Percentiles rank a stretch among this genome's conserved stretches.
Conservation (phyloP, 768 basidiomycete genomes). For the Lenzites betulinus region DNA sequence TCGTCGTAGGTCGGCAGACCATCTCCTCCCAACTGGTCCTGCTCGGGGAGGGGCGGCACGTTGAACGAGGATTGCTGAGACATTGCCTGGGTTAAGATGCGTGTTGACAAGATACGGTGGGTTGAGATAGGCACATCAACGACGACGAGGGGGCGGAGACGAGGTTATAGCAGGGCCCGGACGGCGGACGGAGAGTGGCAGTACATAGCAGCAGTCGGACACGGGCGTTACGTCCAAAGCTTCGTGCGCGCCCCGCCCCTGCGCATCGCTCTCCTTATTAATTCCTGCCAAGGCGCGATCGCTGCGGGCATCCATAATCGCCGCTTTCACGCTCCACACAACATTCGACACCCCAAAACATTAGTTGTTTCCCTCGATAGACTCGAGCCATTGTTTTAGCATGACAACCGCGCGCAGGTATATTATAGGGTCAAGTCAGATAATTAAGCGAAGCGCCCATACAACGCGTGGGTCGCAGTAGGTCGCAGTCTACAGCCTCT, state of each 20-base stretch:
- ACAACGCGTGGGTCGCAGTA: too few relatives aligned
- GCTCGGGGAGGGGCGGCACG: constrained; percentile 36
- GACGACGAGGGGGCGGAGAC: not conserved
- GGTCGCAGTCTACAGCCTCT: too few relatives aligned
- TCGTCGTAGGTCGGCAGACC: constrained; percentile 80
- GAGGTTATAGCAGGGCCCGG: constrained; percentile 2
- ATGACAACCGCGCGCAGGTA: not conserved
- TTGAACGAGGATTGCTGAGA: constrained; percentile 9
- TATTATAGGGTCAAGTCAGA: too few relatives aligned
- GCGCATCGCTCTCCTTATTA: not conserved
- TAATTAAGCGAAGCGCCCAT: too few relatives aligned
- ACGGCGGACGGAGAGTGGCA: constrained; percentile 6
- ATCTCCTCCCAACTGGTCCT: constrained; percentile 46
- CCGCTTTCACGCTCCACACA: not conserved
- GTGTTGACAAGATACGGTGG: not conserved
- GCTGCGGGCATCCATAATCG: not conserved
- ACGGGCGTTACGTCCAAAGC: not conserved
- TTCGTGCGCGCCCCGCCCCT: not conserved
- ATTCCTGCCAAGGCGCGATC: not conserved
- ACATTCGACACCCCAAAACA: not conserved
- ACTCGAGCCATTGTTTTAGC: not conserved
- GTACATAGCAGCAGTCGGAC: constrained; percentile 6
- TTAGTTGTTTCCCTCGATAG: too few relatives aligned
- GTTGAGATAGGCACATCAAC: not conserved
- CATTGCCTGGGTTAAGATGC: constrained; percentile 5